Base-by-base conservation (phyloP, 2,329 filamentous ascomycete species). In the Colletotrichum godetiae region DNA sequence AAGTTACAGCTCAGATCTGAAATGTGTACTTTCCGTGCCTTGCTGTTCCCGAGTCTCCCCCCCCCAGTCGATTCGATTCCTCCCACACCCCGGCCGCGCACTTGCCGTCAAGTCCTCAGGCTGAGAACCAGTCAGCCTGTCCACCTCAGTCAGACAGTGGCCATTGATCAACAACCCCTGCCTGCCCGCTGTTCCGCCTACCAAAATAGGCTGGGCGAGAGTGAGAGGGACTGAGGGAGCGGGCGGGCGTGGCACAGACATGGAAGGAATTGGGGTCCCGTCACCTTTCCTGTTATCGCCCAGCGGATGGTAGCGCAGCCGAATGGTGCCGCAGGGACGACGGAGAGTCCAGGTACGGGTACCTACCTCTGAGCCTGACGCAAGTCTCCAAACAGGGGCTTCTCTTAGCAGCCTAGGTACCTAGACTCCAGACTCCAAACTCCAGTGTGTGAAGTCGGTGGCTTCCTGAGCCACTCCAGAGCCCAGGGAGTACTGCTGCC, bases 261-360 rank as follows among this genome's bases (percentile, higher is more conserved):
- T 52, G 55, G 60, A 24, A 73, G 42, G 66, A 31, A 42, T n/a
- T 55, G n/a, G 55, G 46, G 52, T 59, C 37, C 37, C 13, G 37
- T 67, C 56, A 22, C 64, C 49, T 58, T 31, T 42, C 22, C 46
- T 27, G 52, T 24, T 66, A 35, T 57, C 60, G 56, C 29, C 29
- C 61, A 31, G 60, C 71, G 71, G 70, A 73, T 65, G 24, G 33
- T 70, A 70, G 70, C 67, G 60, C 67, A 73, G 70, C 70, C 70
- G 70, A 65, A 55, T 31, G 70, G 42, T 70, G 70, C 60, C 67
- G 67, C 60, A 65, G 56, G 33, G 60, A 42, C 13, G 37, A 37
- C 60, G 66, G 55, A 55, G 58, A 66, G 24, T 27, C 27, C 27
- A 27, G 27, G 27, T 31, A 12, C 15, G 12, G n/a, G n/a, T 37